Evolutionary conservation across 208 protist species (phyloP).

Genomic region (Wallacemonas sp.): DNA sequence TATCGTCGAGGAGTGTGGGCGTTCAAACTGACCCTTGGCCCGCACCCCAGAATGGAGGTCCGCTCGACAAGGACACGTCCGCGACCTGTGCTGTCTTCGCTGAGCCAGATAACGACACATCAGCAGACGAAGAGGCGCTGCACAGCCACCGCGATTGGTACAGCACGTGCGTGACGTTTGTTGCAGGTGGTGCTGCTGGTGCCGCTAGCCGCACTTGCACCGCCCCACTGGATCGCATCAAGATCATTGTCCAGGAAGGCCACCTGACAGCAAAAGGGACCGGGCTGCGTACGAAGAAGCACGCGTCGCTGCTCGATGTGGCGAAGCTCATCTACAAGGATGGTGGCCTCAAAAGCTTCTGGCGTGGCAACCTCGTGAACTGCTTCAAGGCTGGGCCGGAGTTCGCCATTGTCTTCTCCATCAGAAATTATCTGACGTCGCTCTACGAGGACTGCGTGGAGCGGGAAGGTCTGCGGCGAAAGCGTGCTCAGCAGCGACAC

Average conservation of each 20-base stretch:
- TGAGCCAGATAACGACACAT: background rate
- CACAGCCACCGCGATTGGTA: conserved; percentile 78
- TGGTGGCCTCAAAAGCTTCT: conserved; percentile 80
- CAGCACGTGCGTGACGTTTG: conserved; percentile 74
- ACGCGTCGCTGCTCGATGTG: conserved; percentile 64
- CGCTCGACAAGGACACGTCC: background rate
- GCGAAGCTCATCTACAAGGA: conserved; percentile 77
- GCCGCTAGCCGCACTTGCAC: conserved; percentile 84
- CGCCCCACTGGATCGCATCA: conserved; percentile 91
- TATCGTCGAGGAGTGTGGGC: background rate
- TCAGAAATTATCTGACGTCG: conserved; percentile 78
- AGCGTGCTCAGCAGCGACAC: conserved; percentile 16
- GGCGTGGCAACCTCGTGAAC: conserved; percentile 90
- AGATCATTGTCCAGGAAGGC: conserved; percentile 92
- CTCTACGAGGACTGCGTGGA: conserved; percentile 81
- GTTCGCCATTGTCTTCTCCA: conserved; percentile 89
- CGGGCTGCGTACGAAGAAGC: conserved; percentile 29
- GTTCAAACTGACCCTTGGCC: background rate
- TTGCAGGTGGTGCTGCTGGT: conserved; percentile 83
- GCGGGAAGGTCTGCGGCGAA: conserved; percentile 44
- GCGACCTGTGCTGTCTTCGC: background rate
- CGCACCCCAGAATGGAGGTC: background rate
- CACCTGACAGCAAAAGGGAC: conserved; percentile 36
- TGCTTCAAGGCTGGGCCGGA: conserved; percentile 91
- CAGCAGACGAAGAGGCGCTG: conserved; percentile 10